phyloP scores from a whole-genome alignment of 306 rosid genomes.

The Carpinus fangiana region DNA sequence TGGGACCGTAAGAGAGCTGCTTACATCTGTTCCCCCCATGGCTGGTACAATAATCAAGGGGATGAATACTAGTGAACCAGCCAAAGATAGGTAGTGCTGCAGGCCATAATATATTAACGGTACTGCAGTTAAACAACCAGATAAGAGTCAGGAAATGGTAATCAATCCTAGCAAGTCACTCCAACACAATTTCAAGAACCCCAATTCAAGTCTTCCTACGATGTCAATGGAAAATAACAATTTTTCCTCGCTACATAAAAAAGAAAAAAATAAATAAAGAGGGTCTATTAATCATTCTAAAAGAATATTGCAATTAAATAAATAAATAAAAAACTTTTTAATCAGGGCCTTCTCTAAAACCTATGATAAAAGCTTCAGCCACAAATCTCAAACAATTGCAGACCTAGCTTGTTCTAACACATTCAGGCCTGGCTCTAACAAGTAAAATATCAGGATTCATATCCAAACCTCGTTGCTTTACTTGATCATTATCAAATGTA shows the following conservation, averaged over 20 bases:
- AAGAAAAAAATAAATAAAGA: neutral
- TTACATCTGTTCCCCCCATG: conserved; percentile 89
- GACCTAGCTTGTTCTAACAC: neutral
- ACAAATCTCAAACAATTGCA: neutral
- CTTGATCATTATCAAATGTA: neutral
- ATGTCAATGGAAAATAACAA: neutral
- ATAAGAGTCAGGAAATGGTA: conserved; percentile 26
- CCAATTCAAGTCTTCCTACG: neutral
- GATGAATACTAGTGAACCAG: conserved; percentile 82
- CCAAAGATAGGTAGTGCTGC: conserved; percentile 87
- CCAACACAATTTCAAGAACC: conserved; percentile 20
- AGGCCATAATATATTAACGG: conserved; percentile 72
- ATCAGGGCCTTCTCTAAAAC: neutral
- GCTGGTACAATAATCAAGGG: conserved; percentile 77
- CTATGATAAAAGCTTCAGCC: neutral
- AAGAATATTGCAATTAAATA: neutral
- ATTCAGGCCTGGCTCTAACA: neutral
- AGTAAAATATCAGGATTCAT: neutral
- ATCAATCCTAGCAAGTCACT: conserved; percentile 9
- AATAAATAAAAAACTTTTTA: neutral
- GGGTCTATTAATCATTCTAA: neutral
- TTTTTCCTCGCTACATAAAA: neutral
- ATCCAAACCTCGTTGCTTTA: neutral
- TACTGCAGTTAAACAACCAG: conserved; percentile 51
- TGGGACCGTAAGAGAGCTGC: conserved; percentile 30